Conservation (phyloP, 2,329 filamentous ascomycete genomes). For the Colletotrichum simmondsii region DNA sequence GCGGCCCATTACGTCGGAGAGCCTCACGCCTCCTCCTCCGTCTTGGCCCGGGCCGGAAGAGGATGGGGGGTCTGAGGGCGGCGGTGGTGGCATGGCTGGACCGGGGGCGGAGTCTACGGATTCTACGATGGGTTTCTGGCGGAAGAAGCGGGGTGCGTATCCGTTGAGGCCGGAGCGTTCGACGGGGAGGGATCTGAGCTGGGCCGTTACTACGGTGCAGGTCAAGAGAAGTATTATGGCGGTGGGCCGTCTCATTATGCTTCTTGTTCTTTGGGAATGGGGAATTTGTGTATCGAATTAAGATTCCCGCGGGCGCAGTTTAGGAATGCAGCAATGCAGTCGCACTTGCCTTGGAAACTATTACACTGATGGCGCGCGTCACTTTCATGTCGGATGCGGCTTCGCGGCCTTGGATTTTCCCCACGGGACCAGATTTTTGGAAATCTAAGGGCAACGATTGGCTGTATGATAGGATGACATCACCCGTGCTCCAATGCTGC, state of each 20-base stretch:
- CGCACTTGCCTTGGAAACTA: conserved; percentile 1
- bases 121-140: conserved; percentile 32
- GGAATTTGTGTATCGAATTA: background rate
- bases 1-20: conserved; percentile 86
- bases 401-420: background rate
- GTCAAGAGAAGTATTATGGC: conserved; percentile 24
- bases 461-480: conserved; percentile 15
- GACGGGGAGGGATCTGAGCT: conserved; percentile 22
- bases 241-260: conserved; percentile 31
- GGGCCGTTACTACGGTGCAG: conserved; percentile 25
- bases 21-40: conserved; percentile 62
- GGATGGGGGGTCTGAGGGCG: conserved; percentile 37
- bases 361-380: conserved; percentile 2
- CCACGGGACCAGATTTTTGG: conserved; percentile 17
- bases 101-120: conserved; percentile 29
- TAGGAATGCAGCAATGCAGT: background rate
- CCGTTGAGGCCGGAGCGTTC: conserved; percentile 19
- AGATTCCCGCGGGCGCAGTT: background rate
- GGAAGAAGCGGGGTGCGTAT: conserved; percentile 22
- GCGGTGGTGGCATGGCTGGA: conserved; percentile 41
- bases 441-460: conserved; percentile 16
- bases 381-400: conserved; percentile 4
- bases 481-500: conserved; percentile 3
- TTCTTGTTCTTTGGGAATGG: background rate
- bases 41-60: conserved; percentile 46